Percentiles rank a stretch among this genome's conserved stretches.
These are phyloP conservation scores for Lasiosphaeria hispida DNA, from an alignment of 495 filamentous ascomycete species.

Conservation along the genomic window DNA sequence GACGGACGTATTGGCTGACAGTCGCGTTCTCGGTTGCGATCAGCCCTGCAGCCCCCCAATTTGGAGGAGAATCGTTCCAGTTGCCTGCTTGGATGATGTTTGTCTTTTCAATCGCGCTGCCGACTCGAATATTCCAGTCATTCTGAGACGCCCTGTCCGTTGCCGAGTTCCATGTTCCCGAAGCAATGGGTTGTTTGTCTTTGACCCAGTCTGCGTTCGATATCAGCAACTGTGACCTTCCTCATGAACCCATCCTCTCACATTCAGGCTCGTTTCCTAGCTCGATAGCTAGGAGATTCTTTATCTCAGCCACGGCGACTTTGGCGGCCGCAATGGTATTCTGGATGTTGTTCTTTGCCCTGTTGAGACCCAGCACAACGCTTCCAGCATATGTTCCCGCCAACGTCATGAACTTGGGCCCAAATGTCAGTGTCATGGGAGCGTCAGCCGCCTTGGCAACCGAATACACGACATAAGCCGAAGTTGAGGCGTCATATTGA, in stretches of 20 bases:
- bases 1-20: constrained; percentile 48
- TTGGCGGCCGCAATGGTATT: constrained; percentile 58
- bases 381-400: constrained; percentile 51
- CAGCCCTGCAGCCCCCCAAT: constrained; percentile 50
- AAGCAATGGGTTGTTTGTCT: constrained; percentile 52
- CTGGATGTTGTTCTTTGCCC: constrained; percentile 52
- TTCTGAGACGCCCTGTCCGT: constrained; percentile 54
- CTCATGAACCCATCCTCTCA: constrained; percentile 30
- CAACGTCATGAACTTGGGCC: constrained; percentile 53
- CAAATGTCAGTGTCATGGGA: constrained; percentile 54
- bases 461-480: constrained; percentile 53
- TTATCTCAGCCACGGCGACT: constrained; percentile 42
- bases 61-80: constrained; percentile 51
- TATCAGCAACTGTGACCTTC: constrained; percentile 11
- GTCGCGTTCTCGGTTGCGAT: constrained; percentile 48
- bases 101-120: constrained; percentile 42
- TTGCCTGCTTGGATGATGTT: constrained; percentile 58
- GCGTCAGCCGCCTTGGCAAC: constrained; percentile 54
- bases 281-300: constrained; percentile 57
- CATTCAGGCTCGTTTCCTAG: constrained; percentile 63
- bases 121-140: constrained; percentile 53
- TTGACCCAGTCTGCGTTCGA: constrained; percentile 36
- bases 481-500: constrained; percentile 49
- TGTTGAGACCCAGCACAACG: constrained; percentile 57
- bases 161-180: constrained; percentile 52